Evolutionary conservation across 345 rosid genomes (phyloP).

Genomic region (Salix dunnii): DNA sequence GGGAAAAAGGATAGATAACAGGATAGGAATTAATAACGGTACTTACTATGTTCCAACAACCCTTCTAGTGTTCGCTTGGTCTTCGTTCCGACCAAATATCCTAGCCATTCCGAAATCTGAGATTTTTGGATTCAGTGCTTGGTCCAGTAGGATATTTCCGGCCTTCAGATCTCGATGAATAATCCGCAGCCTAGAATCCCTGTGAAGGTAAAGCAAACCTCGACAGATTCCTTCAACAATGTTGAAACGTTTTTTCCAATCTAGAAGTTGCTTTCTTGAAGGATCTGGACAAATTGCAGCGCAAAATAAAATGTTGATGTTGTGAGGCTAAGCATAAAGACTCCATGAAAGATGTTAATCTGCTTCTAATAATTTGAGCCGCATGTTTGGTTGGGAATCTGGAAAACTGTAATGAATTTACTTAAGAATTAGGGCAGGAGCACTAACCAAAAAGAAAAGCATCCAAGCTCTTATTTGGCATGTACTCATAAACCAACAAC

Average conservation of each 20-base stretch:
- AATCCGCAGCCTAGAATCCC: conserved; percentile 28
- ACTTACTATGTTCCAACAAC: conserved; percentile 34
- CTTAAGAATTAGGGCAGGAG: background rate
- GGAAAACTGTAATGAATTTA: background rate
- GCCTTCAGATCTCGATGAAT: conserved; percentile 37
- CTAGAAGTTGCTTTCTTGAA: background rate
- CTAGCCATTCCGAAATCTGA: conserved; percentile 42
- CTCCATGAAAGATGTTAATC: conserved; percentile 10
- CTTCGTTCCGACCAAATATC: conserved; percentile 21
- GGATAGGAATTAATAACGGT: background rate
- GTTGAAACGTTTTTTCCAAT: conserved; percentile 21
- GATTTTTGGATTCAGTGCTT: conserved; percentile 27
- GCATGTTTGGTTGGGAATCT: background rate
- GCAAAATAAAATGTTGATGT: background rate
- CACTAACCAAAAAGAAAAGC: conserved; percentile 5
- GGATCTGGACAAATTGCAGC: no score
- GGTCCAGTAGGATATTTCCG: conserved; percentile 29
- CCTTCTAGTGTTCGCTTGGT: conserved; percentile 17
- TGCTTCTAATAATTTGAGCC: conserved; percentile 1
- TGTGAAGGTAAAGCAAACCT: conserved; percentile 28
- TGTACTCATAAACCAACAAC: conserved; percentile 34
- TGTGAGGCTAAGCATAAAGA: conserved; percentile 11
- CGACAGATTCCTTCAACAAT: conserved; percentile 21
- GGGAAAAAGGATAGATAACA: background rate
- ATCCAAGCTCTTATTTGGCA: conserved; percentile 41